phyloP scores from a whole-genome alignment of 768 basidiomycete genomes.

The Tulasnella sp. region DNA sequence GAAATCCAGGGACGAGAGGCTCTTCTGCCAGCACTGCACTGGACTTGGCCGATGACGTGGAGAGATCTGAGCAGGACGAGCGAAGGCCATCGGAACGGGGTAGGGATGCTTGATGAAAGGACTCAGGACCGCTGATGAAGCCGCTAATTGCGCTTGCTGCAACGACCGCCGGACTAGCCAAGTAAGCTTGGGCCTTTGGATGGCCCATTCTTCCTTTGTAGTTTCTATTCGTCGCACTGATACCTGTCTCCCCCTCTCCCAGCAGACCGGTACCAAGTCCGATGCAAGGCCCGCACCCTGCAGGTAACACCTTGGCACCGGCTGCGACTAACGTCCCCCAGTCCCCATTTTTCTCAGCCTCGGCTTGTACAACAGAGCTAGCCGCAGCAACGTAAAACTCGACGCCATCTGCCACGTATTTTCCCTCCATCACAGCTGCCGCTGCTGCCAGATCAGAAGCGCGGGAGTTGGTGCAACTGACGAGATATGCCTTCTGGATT shows the following conservation, averaged over 20 bases:
- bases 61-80: constrained; percentile 16
- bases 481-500: constrained; percentile 96
- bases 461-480: constrained; percentile 96
- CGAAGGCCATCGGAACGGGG: constrained; percentile 37
- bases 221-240: constrained; percentile 96
- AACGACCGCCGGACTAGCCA: constrained; percentile 93
- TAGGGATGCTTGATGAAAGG: constrained; percentile 42
- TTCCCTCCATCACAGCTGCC: constrained; percentile 76
- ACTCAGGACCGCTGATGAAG: constrained; percentile 69
- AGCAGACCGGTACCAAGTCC: constrained; percentile 87
- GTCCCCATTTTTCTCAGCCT: constrained; percentile 73
- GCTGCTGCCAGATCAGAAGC: constrained; percentile 90
- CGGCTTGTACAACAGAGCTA: constrained; percentile 81
- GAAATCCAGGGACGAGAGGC: constrained; percentile 72
- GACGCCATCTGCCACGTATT: constrained; percentile 68
- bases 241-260: constrained; percentile 90
- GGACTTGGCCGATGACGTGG: constrained; percentile 26
- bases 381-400: constrained; percentile 98
- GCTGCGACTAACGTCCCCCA: constrained; percentile 81
- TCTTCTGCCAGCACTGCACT: constrained; percentile 34
- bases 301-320: constrained; percentile 86
- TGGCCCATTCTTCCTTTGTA: constrained; percentile 99
- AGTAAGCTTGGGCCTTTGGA: constrained; percentile 89
- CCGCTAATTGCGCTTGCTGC: constrained; percentile 92
- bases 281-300: constrained; percentile 97